Base-by-base conservation (phyloP, 1,139 yeast genomes). In the Saccharomyces pastorianus region DNA sequence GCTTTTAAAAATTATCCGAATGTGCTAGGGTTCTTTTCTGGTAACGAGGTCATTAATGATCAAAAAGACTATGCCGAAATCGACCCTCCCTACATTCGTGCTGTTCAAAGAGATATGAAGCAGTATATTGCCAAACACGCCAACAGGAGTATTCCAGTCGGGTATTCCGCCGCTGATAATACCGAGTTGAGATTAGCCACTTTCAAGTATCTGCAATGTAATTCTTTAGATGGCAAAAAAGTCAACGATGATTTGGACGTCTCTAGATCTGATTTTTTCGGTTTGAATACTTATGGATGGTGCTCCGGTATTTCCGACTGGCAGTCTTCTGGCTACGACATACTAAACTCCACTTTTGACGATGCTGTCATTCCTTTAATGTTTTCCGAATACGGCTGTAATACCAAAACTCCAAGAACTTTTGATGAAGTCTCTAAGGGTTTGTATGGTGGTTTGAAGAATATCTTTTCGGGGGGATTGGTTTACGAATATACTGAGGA, bases 131-230 rank as follows among this genome's bases (percentile, higher is more conserved):
- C 77, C 17, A 75, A 79, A 55, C 82, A 86, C 62, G 74, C 84
- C 26, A 80, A 85, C 67, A 82, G 97, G 70, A 68, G 76, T 9
- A 85, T 90, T 56, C 96, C 96, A 3, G 95, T 91, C 46, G 98
- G 97, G 51, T 91, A 90, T 71, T 86, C 96, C 13, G 93, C 96
- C 48, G 96, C 95, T 51, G 96, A 90, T 71, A 95, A 85, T 64
- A 74, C 74, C 55, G 79, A 78, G 28, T 79, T 85, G 61, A 81
- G 96, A 70, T 73, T 79, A 55, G 88, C 89, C 42, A 82, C 93
- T 59, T 87, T 89, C 70, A 85, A 84, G 64, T 91, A 88, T 70
- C 78, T 91, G 64, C 84, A 89, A 58, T 91, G 97, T 72, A 84
- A 84, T 57, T 62, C 66, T 2, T 67, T 75, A 48, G 73, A 73